phyloP scores from a whole-genome alignment of 257 asterid genomes.

The Prunella vulgaris region DNA sequence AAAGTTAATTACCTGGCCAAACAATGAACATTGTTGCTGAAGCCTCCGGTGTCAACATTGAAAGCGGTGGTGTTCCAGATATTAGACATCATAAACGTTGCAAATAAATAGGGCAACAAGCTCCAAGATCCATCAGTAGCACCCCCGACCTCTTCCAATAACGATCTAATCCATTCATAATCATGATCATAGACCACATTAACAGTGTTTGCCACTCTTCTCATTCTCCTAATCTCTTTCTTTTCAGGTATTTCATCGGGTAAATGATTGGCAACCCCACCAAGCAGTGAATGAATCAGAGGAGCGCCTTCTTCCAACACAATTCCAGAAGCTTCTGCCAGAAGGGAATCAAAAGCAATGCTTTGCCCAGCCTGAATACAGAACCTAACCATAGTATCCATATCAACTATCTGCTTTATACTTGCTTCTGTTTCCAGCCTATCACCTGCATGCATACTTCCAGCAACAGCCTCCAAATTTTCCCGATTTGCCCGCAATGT shows the following conservation, averaged over 20 bases:
- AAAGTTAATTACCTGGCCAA: slow-evolving; percentile 60
- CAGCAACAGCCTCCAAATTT: slow-evolving; percentile 87
- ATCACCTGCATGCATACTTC: slow-evolving; percentile 91
- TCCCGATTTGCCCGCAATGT: slow-evolving; percentile 89
- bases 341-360: slow-evolving; percentile 70
- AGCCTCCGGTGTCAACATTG: slow-evolving; percentile 90
- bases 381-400: slow-evolving; percentile 94
- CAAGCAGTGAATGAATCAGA: slow-evolving; percentile 76
- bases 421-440: slow-evolving; percentile 66
- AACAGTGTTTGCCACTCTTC: slow-evolving; percentile 73
- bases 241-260: slow-evolving; percentile 82
- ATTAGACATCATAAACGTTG: slow-evolving; percentile 78
- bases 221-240: slow-evolving; percentile 89
- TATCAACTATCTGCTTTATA: slow-evolving; percentile 82
- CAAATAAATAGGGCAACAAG: slow-evolving; percentile 86
- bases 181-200: slow-evolving; percentile 70
- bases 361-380: slow-evolving; percentile 98
- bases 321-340: slow-evolving; percentile 80
- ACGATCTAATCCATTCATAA: slow-evolving; percentile 80
- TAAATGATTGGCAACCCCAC: slow-evolving; percentile 72
- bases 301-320: slow-evolving; percentile 94
- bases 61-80: slow-evolving; percentile 88
- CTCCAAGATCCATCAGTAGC: slow-evolving; percentile 95
- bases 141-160: slow-evolving; percentile 88
- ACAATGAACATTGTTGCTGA: slow-evolving; percentile 89